Percentiles rank a stretch among this genome's conserved stretches.
Conservation (phyloP, 208 protist species). For the Trypanosoma boissoni region DNA sequence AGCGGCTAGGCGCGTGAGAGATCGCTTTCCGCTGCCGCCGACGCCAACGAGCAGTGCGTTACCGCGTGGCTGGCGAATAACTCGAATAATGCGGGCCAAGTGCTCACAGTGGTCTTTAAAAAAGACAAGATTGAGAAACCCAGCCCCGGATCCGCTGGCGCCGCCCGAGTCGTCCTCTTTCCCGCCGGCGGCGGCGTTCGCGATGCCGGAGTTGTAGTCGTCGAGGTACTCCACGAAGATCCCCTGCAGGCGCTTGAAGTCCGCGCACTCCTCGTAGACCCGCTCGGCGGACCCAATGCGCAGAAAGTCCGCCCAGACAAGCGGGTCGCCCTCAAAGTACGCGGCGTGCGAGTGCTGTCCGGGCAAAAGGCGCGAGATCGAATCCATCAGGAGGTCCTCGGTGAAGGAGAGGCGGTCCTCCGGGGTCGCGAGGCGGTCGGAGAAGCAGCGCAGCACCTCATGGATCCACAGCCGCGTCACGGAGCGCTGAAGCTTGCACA, state of each 20-base stretch:
- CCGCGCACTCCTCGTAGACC: constrained; percentile 88
- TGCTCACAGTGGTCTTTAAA: constrained; percentile 96
- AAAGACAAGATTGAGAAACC: constrained; percentile 84
- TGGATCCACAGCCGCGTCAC: constrained; percentile 94
- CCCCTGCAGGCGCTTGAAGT: constrained; percentile 61
- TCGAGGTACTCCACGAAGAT: constrained; percentile 92
- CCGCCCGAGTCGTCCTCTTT: constrained; percentile 31
- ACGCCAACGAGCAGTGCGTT: constrained; percentile 97
- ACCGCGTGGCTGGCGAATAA: constrained; percentile 96
- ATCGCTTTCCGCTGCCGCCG: constrained; percentile 96
- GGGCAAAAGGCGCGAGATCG: constrained; percentile 64
- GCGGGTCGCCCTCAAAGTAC: constrained; percentile 63
- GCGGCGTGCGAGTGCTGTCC: constrained; percentile 50
- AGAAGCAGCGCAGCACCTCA: constrained; percentile 96
- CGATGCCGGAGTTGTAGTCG: constrained; percentile 86
- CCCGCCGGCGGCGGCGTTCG: constrained; percentile 23
- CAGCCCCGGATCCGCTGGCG: neutral
- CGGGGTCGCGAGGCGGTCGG: constrained; percentile 95
- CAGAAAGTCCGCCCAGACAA: constrained; percentile 95
- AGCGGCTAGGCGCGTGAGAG: constrained; percentile 92
- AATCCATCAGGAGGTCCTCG: constrained; percentile 88
- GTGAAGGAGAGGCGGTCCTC: constrained; percentile 92
- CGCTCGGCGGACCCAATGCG: constrained; percentile 81
- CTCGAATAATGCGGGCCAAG: constrained; percentile 93
- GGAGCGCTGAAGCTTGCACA: constrained; percentile 57